Evolutionary conservation across 129 eudicot species (phyloP), one percentile per base, ranked within the genome.

Genomic region (Saposhnikovia divaricata): DNA sequence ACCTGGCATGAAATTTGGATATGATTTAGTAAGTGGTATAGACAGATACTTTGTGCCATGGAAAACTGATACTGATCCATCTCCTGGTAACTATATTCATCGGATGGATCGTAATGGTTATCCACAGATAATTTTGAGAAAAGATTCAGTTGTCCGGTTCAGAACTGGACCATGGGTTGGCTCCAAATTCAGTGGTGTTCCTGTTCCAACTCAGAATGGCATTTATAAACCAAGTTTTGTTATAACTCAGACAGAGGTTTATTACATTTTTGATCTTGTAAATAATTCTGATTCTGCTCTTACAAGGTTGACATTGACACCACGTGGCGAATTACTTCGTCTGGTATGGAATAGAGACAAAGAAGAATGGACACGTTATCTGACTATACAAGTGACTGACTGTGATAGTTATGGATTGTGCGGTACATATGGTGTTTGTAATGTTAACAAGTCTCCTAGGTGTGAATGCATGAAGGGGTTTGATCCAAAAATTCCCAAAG

Each of bases 51-150:
- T 59, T 46, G 14, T 68, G 25, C 12, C 85, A 4, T 82, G 85
- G 85, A 77, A 82, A 72, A 82, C 73, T 37, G 71, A n/a, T 38
- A 43, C 53, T 31, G 85, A 82, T 50, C 85, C 85, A 9, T 44
- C 85, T 23, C 23, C 31, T 27, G 85, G 85, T 21, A 18, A 16
- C 2, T 82, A 25, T 57, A 63, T 16, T 13, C 23, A 45, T 25
- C 71, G 37, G 7, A 2, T 53, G 25, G 81, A 77, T 77, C 61
- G 77, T 3, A 40, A 10, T 28, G 51, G 77, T 19, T 31, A 28
- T 44, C 77, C 85, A 4, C 81, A 82, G 37, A 10, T 69, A 0
- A 5, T 82, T 14, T 2, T 51, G 18, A 57, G 61, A 68, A 43
- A 69, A 39, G 81, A 51, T 5, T 51, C 75, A 23, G 23, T 42